phyloP scores from a whole-genome alignment of 2,329 filamentous ascomycete genomes.

The Trichoderma cornu-damae region DNA sequence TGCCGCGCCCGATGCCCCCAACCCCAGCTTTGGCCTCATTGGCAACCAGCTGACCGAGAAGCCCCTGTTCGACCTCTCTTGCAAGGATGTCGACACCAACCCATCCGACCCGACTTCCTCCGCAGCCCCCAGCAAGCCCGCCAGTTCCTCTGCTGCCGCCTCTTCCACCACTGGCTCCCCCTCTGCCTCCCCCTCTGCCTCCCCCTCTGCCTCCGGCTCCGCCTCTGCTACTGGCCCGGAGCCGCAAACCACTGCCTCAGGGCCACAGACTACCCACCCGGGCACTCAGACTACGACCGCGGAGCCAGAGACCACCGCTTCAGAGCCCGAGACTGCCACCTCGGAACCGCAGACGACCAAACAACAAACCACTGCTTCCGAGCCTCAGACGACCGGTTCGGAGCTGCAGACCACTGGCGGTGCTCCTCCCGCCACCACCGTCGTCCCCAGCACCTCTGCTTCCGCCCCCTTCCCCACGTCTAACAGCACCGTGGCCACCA shows the following conservation, averaged over 20 bases:
- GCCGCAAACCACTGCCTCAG: not conserved
- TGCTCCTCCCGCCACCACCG: constrained; percentile 22
- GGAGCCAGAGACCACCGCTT: not conserved
- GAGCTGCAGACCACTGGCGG: not conserved
- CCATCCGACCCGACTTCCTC: constrained; percentile 2
- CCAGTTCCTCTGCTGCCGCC: constrained; percentile 22
- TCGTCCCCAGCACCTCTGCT: constrained; percentile 22
- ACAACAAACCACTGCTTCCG: not conserved
- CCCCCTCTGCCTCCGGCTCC: constrained; percentile 23
- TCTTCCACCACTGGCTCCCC: constrained; percentile 19
- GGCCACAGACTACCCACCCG: not conserved
- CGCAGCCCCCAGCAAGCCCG: constrained; percentile 19
- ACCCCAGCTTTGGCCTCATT: constrained; percentile 67
- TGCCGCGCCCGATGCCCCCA: constrained; percentile 51
- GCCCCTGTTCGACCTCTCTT: constrained; percentile 61
- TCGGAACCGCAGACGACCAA: not conserved
- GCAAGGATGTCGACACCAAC: constrained; percentile 33
- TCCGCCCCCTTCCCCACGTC: constrained; percentile 23
- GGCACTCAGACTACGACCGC: not conserved
- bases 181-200: constrained; percentile 25
- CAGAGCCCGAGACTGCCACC: not conserved
- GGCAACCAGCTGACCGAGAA: constrained; percentile 48
- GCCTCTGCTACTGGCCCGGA: not conserved
- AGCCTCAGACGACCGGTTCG: not conserved
- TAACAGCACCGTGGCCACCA: constrained; percentile 18